phyloP scores from a whole-genome alignment of 2,329 filamentous ascomycete genomes.

The Fusarium floridanum region DNA sequence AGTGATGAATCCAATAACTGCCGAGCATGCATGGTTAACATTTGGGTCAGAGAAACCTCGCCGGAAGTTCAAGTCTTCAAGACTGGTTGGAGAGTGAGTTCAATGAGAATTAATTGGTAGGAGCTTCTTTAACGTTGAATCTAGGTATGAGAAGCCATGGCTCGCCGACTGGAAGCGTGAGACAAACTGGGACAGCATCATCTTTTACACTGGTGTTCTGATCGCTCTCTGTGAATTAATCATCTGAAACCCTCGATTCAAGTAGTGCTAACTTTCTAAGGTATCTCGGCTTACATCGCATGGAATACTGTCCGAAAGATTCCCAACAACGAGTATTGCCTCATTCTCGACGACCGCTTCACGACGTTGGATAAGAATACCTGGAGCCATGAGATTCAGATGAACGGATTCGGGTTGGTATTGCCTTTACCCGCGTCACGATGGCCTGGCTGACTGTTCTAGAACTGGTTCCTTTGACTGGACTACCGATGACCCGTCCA shows the following conservation, averaged over 20 bases:
- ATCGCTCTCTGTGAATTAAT: not conserved
- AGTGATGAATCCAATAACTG: not conserved
- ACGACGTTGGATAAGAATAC: constrained; percentile 49
- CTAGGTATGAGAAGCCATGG: not conserved
- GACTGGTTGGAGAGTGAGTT: not conserved
- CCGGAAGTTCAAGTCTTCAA: not conserved
- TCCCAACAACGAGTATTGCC: constrained; percentile 28
- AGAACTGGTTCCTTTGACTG: constrained; percentile 62
- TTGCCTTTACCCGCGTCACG: not conserved
- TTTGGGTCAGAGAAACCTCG: not conserved
- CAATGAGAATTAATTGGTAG: not conserved
- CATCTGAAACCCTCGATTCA: too few species aligned
- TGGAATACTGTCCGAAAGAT: not conserved
- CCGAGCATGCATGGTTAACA: not conserved
- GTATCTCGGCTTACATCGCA: not conserved
- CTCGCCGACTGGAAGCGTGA: not conserved
- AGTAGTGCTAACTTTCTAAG: not conserved
- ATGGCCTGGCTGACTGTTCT: not conserved
- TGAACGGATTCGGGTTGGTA: constrained; percentile 55
- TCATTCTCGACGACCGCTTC: constrained; percentile 42
- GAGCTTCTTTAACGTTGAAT: not conserved
- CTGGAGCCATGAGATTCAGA: constrained; percentile 61
- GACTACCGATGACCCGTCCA: constrained; percentile 61
- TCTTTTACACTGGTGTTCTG: not conserved
- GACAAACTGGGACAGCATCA: not conserved